A percentile compares a stretch with the other conserved stretches of the same genome.
Evolutionary conservation across 2,329 filamentous ascomycete species (phyloP).

Genomic region (Trichoderma sp.): DNA sequence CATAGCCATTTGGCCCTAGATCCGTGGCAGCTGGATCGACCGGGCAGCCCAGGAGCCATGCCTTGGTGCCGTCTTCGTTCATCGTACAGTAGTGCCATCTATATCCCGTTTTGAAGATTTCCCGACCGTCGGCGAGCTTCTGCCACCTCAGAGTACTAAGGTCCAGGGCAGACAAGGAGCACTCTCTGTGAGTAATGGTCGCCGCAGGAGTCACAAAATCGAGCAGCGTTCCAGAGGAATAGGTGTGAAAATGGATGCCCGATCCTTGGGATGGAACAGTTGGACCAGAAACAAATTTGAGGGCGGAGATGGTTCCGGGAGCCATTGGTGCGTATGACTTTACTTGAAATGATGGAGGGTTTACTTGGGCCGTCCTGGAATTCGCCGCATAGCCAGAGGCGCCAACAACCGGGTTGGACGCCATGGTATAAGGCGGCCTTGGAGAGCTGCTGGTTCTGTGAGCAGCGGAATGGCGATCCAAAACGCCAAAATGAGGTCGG

Average conservation of each 20-base stretch:
- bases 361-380: conserved; percentile 64
- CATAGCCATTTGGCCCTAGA: conserved; percentile 66
- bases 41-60: conserved; percentile 92
- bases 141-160: conserved; percentile 88
- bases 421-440: conserved; percentile 50
- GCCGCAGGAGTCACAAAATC: conserved; percentile 93
- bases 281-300: conserved; percentile 79
- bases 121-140: conserved; percentile 87
- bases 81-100: conserved; percentile 98
- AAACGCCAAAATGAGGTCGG: conserved; percentile 54
- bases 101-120: conserved; percentile 89
- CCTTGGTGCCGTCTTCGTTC: conserved; percentile 91
- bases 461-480: conserved; percentile 45
- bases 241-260: conserved; percentile 92
- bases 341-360: conserved; percentile 62
- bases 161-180: conserved; percentile 85
- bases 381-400: conserved; percentile 65
- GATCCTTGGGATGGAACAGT: conserved; percentile 85
- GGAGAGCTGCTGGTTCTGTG: conserved; percentile 49
- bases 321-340: conserved; percentile 78
- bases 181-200: conserved; percentile 81
- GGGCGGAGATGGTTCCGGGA: conserved; percentile 82
- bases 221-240: conserved; percentile 85
- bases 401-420: conserved; percentile 51
- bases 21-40: conserved; percentile 67